phyloP scores from a whole-genome alignment of 768 basidiomycete species.

The Cubamyces lactineus region DNA sequence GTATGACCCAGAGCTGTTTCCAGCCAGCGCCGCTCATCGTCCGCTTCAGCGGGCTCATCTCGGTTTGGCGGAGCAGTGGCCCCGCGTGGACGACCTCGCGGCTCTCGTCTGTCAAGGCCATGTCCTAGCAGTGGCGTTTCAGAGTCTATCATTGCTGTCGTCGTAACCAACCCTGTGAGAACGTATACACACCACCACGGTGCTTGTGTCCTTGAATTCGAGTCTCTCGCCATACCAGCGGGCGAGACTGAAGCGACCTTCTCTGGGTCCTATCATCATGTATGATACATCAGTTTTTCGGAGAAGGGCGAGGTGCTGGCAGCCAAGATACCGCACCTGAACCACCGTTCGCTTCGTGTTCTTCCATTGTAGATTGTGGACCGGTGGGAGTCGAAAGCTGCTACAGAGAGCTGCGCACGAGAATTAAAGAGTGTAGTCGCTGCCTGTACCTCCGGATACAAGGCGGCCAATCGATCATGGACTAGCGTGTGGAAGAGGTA shows the following conservation, averaged over 20 bases:
- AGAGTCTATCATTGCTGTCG: not conserved
- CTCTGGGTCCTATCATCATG: not conserved
- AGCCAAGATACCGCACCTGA: no score
- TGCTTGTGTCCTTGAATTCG: conserved; percentile 7
- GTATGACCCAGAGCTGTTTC: conserved; percentile 24
- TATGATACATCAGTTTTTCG: not conserved
- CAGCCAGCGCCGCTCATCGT: conserved; percentile 13
- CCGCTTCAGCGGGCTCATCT: conserved; percentile 18
- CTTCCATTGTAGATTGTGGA: no score
- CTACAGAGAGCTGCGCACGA: no score
- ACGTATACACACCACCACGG: conserved; percentile 5
- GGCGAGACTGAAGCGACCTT: not conserved
- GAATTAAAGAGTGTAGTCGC: no score
- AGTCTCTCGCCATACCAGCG: conserved; percentile 13
- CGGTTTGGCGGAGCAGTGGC: conserved; percentile 18
- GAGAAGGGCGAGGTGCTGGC: no score
- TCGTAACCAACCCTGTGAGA: not conserved
- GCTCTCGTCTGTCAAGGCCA: conserved; percentile 7
- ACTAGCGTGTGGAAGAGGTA: no score
- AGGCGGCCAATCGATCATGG: no score
- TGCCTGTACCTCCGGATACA: no score
- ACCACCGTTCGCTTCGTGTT: no score
- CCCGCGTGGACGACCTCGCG: conserved; percentile 19
- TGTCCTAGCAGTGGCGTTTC: not conserved
- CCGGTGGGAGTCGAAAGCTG: no score